phyloP scores from a whole-genome alignment of 192 early-diverging fungal species.

The Linnemannia zychae region DNA sequence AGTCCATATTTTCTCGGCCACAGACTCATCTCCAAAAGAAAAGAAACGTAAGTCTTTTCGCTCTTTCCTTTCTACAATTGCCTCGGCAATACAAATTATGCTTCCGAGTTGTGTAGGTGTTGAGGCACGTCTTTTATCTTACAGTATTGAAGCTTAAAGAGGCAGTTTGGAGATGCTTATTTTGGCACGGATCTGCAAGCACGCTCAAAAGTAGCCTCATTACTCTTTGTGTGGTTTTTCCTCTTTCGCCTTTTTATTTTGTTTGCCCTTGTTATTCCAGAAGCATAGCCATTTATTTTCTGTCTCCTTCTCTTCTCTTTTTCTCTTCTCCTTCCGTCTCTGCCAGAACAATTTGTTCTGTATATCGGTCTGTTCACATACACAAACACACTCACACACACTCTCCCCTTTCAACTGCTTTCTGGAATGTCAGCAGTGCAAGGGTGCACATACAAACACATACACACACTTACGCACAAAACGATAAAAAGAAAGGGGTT shows the following conservation, averaged over 20 bases:
- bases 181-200: neutral
- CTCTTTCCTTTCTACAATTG: neutral
- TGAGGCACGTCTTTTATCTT: too few relatives aligned
- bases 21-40: neutral
- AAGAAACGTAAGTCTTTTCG: neutral
- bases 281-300: conserved; percentile 1
- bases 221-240: neutral
- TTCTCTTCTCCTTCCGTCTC: neutral
- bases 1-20: neutral
- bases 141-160: too few relatives aligned
- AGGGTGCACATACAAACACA: neutral
- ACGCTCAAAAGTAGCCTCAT: neutral
- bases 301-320: neutral
- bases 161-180: too few relatives aligned
- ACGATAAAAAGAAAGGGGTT: neutral
- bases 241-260: neutral
- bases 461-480: neutral
- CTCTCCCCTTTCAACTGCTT: neutral
- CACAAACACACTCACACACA: neutral
- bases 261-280: neutral
- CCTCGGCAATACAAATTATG: too few relatives aligned
- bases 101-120: too few relatives aligned
- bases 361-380: neutral
- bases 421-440: conserved; percentile 7
- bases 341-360: too few relatives aligned